Percentiles rank a stretch among this genome's conserved stretches.
Conservation (phyloP, 1,284 basidiomycete species). For the Rugosomyces carneus region DNA sequence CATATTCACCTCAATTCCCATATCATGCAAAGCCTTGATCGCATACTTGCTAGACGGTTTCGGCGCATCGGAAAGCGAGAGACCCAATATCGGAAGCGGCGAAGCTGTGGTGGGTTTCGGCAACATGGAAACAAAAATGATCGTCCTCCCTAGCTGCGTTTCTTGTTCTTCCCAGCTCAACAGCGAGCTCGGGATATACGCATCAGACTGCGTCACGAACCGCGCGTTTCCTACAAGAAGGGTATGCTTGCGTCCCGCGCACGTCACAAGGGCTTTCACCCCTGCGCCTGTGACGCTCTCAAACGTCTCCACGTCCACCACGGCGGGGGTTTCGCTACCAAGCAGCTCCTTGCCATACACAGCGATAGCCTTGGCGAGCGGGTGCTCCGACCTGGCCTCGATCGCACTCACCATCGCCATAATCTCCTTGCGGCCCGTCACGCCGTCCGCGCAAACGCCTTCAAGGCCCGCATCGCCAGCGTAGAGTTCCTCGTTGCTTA, state of each 20-base stretch:
- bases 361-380: constrained; percentile 89
- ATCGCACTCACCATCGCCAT: constrained; percentile 80
- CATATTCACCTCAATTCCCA: constrained; percentile 89
- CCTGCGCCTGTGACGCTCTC: constrained; percentile 89
- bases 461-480: constrained; percentile 39
- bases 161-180: constrained; percentile 63
- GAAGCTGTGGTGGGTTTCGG: constrained; percentile 28
- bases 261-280: constrained; percentile 62
- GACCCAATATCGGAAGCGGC: constrained; percentile 52
- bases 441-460: constrained; percentile 53
- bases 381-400: constrained; percentile 93
- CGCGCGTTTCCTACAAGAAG: constrained; percentile 72
- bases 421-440: constrained; percentile 56
- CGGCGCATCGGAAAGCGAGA: constrained; percentile 81
- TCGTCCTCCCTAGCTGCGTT: constrained; percentile 68
- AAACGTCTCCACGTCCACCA: constrained; percentile 57
- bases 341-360: constrained; percentile 71
- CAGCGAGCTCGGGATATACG: constrained; percentile 52
- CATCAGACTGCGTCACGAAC: constrained; percentile 56
- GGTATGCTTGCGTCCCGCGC: constrained; percentile 42
- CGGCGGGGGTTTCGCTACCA: constrained; percentile 35
- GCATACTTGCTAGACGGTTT: constrained; percentile 81
- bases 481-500: constrained; percentile 36
- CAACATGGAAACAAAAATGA: constrained; percentile 75
- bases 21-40: constrained; percentile 68